phyloP scores from a whole-genome alignment of 1,284 basidiomycete genomes.

The Cutaneotrichosporon arboriforme region DNA sequence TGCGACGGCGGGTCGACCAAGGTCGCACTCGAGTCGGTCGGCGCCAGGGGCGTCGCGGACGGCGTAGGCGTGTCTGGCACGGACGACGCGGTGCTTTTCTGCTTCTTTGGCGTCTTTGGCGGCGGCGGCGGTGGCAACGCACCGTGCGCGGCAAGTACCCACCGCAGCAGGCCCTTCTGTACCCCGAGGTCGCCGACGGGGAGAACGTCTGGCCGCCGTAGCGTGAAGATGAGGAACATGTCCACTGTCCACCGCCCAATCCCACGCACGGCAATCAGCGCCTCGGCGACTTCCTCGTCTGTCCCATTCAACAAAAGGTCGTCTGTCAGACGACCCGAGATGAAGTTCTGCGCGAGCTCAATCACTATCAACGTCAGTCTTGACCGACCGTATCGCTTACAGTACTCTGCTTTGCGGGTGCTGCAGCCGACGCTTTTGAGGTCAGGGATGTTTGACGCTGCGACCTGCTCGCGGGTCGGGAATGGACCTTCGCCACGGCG shows the following conservation, averaged over 20 bases:
- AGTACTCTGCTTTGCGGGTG: slow-evolving; percentile 75
- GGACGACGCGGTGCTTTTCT: slow-evolving; percentile 13
- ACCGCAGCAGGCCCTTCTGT: slow-evolving; percentile 68
- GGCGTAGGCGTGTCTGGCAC: slow-evolving; percentile 3
- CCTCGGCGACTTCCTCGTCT: slow-evolving; percentile 67
- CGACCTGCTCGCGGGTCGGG: slow-evolving; percentile 65
- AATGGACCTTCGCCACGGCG: slow-evolving; percentile 50
- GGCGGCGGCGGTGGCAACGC: slow-evolving; percentile 22
- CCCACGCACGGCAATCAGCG: slow-evolving; percentile 71
- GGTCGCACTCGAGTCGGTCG: background rate
- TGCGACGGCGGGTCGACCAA: background rate
- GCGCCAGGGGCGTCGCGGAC: background rate
- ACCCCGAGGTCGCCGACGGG: slow-evolving; percentile 77
- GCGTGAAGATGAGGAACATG: slow-evolving; percentile 85
- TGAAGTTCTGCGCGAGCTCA: slow-evolving; percentile 69
- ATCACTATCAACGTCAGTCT: too few species aligned
- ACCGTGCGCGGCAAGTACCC: slow-evolving; percentile 64
- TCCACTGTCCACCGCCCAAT: slow-evolving; percentile 68
- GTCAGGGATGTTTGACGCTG: slow-evolving; percentile 55
- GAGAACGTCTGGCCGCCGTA: slow-evolving; percentile 73
- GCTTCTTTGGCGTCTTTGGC: slow-evolving; percentile 51
- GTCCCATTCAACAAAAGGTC: slow-evolving; percentile 62
- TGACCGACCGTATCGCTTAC: slow-evolving; percentile 48
- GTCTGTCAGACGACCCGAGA: slow-evolving; percentile 68
- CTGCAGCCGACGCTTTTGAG: slow-evolving; percentile 70